Percentiles rank a stretch among this genome's conserved stretches.
phyloP scores from a whole-genome alignment of 257 asterid species.

The Solanum neorickii region DNA sequence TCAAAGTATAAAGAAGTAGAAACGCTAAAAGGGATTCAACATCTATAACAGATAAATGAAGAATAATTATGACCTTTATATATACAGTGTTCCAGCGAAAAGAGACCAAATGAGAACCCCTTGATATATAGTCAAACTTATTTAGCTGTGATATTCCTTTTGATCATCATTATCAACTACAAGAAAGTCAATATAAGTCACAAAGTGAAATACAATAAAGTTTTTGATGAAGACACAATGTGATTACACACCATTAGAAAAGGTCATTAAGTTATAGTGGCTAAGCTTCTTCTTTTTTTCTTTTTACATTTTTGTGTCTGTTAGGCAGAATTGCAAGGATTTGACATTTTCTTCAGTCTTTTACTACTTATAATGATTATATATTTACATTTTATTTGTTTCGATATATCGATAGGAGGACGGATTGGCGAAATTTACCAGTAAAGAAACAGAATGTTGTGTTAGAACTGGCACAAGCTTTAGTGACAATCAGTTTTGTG shows the following conservation, averaged over 20 bases:
- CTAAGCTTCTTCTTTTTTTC: neutral
- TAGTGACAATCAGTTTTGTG: conserved; percentile 58
- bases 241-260: neutral
- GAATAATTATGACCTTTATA: neutral
- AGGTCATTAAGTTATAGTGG: neutral
- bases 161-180: neutral
- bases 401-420: conserved; percentile 31
- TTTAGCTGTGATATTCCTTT: neutral
- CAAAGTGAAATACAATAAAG: neutral
- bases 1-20: neutral
- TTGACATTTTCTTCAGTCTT: neutral
- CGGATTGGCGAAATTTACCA: conserved; percentile 65
- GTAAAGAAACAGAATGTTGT: conserved; percentile 38
- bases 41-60: neutral
- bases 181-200: neutral
- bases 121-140: neutral
- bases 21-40: neutral
- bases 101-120: neutral
- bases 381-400: neutral
- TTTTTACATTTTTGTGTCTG: neutral
- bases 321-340: neutral
- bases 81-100: neutral
- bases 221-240: neutral
- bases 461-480: conserved; percentile 58
- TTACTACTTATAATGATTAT: neutral